Evolutionary conservation across 2,329 filamentous ascomycete species (phyloP).

Genomic region (Ophiostoma fasciatum): DNA sequence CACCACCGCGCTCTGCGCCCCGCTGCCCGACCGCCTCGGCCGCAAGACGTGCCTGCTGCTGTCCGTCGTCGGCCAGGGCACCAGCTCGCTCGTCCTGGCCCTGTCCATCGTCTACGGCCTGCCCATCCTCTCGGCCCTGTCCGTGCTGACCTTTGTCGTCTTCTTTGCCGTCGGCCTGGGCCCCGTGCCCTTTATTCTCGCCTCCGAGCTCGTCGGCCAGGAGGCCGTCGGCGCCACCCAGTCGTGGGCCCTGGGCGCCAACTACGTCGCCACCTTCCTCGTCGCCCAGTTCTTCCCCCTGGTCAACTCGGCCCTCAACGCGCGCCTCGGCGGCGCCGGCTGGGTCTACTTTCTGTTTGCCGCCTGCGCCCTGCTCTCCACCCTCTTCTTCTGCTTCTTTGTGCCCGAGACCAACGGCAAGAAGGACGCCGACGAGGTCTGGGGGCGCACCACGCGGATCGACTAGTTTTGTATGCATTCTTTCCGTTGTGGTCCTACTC

Average conservation of each 20-base stretch:
- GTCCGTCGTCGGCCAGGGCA: constrained; percentile 74
- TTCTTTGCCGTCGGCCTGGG: constrained; percentile 85
- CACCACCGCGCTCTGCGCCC: constrained; percentile 68
- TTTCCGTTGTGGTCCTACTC: not conserved
- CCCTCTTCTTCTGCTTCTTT: constrained; percentile 53
- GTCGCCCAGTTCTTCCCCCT: constrained; percentile 94
- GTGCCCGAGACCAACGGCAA: constrained; percentile 87
- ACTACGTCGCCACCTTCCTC: constrained; percentile 80
- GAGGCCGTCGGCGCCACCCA: constrained; percentile 88
- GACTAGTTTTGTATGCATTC: constrained; percentile 22
- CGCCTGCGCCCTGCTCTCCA: constrained; percentile 52
- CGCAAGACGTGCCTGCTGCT: constrained; percentile 73
- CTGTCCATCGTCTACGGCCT: constrained; percentile 61
- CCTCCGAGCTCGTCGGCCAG: constrained; percentile 76
- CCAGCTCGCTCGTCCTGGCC: constrained; percentile 61
- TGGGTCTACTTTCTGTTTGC: constrained; percentile 91
- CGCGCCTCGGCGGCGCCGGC: constrained; percentile 49
- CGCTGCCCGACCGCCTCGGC: constrained; percentile 73
- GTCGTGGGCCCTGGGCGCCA: constrained; percentile 72
- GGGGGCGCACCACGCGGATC: constrained; percentile 50
- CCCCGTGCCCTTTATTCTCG: constrained; percentile 87
- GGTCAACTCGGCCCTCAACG: constrained; percentile 58
- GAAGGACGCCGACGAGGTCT: constrained; percentile 76
- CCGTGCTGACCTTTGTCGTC: constrained; percentile 73
- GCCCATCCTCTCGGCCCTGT: constrained; percentile 63